A percentile compares a stretch with the other conserved stretches of the same genome.
phyloP scores from a whole-genome alignment of 805 yeast genomes.

The Saturnispora kantuleensis region DNA sequence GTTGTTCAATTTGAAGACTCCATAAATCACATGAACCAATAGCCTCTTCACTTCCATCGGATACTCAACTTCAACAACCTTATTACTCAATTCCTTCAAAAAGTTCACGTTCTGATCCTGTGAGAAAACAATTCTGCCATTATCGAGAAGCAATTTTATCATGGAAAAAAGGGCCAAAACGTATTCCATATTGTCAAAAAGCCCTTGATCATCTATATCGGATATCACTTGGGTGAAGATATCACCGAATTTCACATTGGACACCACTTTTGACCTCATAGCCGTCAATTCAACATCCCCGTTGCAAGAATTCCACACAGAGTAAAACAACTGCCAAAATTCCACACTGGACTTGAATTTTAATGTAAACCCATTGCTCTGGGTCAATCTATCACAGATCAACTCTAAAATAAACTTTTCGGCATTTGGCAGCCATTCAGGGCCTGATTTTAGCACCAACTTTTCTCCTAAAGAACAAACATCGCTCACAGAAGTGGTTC shows the following conservation, averaged over 20 bases:
- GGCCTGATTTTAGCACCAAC: constrained; percentile 21
- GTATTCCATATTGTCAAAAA: constrained; percentile 17
- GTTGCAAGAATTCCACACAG: constrained; percentile 20
- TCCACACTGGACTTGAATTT: constrained; percentile 33
- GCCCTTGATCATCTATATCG: constrained; percentile 11
- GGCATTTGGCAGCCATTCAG: constrained; percentile 44
- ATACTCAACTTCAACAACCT: constrained; percentile 4
- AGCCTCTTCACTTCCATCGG: not conserved
- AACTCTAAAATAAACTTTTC: constrained; percentile 48
- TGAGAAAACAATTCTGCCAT: constrained; percentile 13
- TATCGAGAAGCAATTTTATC: constrained; percentile 13
- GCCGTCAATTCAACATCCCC: constrained; percentile 16
- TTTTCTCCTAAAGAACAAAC: constrained; percentile 31
- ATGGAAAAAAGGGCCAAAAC: constrained; percentile 16
- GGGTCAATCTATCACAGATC: constrained; percentile 50
- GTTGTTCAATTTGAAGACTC: constrained; percentile 19
- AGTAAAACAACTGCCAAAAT: constrained; percentile 44
- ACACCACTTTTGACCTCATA: constrained; percentile 32
- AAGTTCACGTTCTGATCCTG: constrained; percentile 21
- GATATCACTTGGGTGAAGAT: constrained; percentile 21
- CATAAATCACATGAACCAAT: constrained; percentile 7
- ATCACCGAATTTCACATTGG: constrained; percentile 34
- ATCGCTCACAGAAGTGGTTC: constrained; percentile 33
- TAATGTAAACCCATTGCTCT: constrained; percentile 25
- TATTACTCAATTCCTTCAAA: constrained; percentile 12